Conservation (phyloP, 768 basidiomycete species). For the Termitomyces sp. region DNA sequence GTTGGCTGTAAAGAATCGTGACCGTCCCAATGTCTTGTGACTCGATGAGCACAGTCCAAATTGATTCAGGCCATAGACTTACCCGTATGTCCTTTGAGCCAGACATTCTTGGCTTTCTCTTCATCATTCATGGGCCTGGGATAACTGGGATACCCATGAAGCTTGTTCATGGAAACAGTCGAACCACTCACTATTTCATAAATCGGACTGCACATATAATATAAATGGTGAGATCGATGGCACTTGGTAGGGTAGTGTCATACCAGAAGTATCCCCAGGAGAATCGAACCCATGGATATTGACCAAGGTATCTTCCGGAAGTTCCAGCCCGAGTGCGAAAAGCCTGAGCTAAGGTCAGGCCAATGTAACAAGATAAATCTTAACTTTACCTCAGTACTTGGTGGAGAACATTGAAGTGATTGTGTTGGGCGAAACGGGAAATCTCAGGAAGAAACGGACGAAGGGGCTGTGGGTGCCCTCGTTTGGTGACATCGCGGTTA, state of each 20-base stretch:
- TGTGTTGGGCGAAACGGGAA: too few species aligned
- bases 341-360: constrained; percentile 14
- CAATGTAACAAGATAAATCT: background rate
- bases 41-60: background rate
- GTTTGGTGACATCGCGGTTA: constrained; percentile 27
- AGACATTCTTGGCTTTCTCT: too few species aligned
- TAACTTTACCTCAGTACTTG: constrained; percentile 29
- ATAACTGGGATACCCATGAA: constrained; percentile 24
- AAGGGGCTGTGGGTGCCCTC: constrained; percentile 30
- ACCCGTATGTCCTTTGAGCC: too few species aligned
- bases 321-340: too few species aligned
- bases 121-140: constrained; percentile 42
- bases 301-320: constrained; percentile 43
- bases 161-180: constrained; percentile 21
- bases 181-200: too few species aligned
- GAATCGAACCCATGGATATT: constrained; percentile 33
- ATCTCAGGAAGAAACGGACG: too few species aligned
- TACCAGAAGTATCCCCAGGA: too few species aligned
- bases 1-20: too few species aligned
- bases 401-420: too few species aligned
- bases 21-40: too few species aligned
- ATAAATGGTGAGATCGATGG: background rate
- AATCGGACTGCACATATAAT: constrained; percentile 30
- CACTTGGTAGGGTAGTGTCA: background rate
- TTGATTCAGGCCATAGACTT: background rate